phyloP scores from a whole-genome alignment of 495 filamentous ascomycete genomes.

The Penicillium mononematosum region DNA sequence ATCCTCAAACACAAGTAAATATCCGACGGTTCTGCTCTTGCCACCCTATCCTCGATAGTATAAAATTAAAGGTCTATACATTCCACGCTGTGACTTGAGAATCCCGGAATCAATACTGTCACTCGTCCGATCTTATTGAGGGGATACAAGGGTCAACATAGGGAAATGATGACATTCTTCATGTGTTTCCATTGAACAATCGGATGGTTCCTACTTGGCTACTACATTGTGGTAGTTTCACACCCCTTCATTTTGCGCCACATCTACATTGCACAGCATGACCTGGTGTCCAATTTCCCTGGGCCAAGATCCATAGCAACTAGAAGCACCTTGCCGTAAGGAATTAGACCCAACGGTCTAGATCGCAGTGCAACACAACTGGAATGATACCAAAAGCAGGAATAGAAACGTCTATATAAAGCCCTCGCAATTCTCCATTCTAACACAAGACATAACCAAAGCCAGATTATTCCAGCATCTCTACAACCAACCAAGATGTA shows the following conservation, averaged over 20 bases:
- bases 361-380: not conserved
- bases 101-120: not conserved
- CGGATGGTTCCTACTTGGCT: not conserved
- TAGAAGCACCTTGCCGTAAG: not conserved
- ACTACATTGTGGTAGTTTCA: slow-evolving; percentile 13
- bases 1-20: not conserved
- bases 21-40: not conserved
- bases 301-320: not conserved
- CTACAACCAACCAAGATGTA: slow-evolving; percentile 16
- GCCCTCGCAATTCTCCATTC: not conserved
- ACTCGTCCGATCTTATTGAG: too few species aligned
- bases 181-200: not conserved
- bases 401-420: not conserved
- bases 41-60: not conserved
- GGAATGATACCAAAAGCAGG: not conserved
- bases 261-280: not conserved
- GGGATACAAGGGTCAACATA: not conserved
- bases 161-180: slow-evolving; percentile 10
- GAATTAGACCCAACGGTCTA: slow-evolving; percentile 4
- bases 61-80: slow-evolving; percentile 1
- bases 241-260: slow-evolving; percentile 14
- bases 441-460: not conserved
- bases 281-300: not conserved
- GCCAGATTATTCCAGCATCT: not conserved
- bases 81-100: not conserved